A percentile compares a stretch with the other conserved stretches of the same genome.
Conservation (phyloP, 129 eudicot species). For the Glebionis coronaria region DNA sequence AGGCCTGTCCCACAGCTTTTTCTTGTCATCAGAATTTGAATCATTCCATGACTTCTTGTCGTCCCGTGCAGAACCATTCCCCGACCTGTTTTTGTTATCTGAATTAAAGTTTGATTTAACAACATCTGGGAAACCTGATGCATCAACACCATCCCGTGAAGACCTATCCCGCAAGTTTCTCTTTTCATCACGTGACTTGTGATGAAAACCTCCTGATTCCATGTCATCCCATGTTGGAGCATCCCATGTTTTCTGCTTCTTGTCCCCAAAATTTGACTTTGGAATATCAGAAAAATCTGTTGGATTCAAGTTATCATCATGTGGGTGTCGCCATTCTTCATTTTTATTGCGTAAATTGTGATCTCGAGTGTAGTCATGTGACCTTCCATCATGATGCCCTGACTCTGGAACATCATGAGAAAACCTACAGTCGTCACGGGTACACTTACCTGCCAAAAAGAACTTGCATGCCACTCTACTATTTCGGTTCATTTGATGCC, state of each 20-base stretch:
- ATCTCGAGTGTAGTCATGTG: conserved; percentile 26
- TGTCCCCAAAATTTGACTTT: conserved; percentile 18
- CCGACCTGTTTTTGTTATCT: not conserved
- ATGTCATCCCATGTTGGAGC: conserved; percentile 32
- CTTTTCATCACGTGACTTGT: conserved; percentile 10
- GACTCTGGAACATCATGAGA: conserved; percentile 52
- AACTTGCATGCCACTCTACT: conserved; percentile 52
- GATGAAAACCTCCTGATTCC: conserved; percentile 19
- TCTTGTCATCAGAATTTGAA: not conserved
- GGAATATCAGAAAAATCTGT: conserved; percentile 5
- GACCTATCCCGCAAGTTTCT: too few species aligned
- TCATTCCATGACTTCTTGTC: not conserved
- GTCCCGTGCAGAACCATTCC: conserved; percentile 7
- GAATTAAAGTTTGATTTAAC: not conserved
- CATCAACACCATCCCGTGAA: conserved; percentile 1
- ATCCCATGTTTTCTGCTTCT: conserved; percentile 34
- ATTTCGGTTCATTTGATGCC: conserved; percentile 31
- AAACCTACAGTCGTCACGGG: conserved; percentile 62
- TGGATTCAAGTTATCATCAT: conserved; percentile 20
- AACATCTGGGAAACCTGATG: conserved; percentile 17
- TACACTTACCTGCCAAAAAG: conserved; percentile 68
- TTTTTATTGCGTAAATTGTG: conserved; percentile 19
- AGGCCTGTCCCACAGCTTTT: not conserved
- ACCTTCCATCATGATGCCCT: conserved; percentile 27
- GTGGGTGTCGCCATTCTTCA: conserved; percentile 28